Conservation (phyloP, 768 basidiomycete genomes). For the Lyophyllum atratum region DNA sequence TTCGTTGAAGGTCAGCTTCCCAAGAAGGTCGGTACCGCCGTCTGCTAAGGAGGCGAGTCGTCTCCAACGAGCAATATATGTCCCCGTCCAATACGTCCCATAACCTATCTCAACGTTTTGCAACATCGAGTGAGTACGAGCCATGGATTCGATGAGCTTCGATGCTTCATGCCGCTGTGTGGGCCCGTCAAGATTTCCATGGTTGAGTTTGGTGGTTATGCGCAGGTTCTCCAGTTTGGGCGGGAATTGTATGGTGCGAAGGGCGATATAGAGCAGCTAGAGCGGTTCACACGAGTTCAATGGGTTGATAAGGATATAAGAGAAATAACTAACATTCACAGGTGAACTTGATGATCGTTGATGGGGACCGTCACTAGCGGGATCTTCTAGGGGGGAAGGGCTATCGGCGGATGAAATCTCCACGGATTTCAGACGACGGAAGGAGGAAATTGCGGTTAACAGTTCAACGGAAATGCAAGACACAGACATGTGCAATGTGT, state of each 20-base stretch:
- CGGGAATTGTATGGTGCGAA: conserved; percentile 21
- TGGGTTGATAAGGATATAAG: background rate
- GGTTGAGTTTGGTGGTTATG: conserved; percentile 24
- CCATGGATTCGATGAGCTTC: conserved; percentile 23
- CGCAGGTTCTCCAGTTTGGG: conserved; percentile 18
- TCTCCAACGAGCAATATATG: conserved; percentile 28
- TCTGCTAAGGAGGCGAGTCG: conserved; percentile 16
- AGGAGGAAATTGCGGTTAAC: conserved; percentile 8
- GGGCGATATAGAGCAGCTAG: conserved; percentile 21
- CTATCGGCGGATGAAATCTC: conserved; percentile 13
- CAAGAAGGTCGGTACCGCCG: conserved; percentile 20
- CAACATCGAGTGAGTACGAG: conserved; percentile 17
- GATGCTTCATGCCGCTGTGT: conserved; percentile 26
- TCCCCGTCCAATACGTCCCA: conserved; percentile 34
- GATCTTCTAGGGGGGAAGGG: background rate
- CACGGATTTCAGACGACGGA: conserved; percentile 6
- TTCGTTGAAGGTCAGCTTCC: conserved; percentile 30
- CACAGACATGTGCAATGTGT: conserved; percentile 21
- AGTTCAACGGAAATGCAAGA: conserved; percentile 21
- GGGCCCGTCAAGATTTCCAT: conserved; percentile 18
- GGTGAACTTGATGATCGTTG: conserved; percentile 2
- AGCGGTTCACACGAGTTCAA: background rate
- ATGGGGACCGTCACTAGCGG: background rate
- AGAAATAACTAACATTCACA: conserved; percentile 8
- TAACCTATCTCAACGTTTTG: conserved; percentile 27